Evolutionary conservation across 2,329 filamentous ascomycete genomes (phyloP), one percentile per base, ranked within the genome.

Genomic region (Talaromyces sp.): DNA sequence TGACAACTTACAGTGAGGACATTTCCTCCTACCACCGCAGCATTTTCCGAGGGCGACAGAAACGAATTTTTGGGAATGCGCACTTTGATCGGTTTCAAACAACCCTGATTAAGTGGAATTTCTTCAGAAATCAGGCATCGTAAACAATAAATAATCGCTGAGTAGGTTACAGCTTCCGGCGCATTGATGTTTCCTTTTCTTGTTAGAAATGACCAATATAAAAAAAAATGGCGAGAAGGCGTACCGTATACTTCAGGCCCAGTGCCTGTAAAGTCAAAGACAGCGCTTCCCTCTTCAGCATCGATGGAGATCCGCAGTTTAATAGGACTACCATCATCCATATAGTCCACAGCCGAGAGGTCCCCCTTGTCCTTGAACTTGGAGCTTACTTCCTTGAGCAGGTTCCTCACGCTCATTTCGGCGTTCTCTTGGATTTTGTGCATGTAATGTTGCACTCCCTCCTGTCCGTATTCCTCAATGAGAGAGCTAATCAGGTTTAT

Each of bases 291-390:
- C 50, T 87, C 85, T 2, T 86, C 81, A 0, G 82, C 81, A 68
- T 92, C 83, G 62, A 94, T 92, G 0, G 84, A 85, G 3, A 94
- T 82, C 61, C 85, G 86, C 11, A 93, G 80, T 54, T 84, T 80
- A 66, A 93, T 92, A 0, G 88, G 88, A n/a, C 83, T 89, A 31
- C 90, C 90, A 67, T 93, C 89, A 66, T 94, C 90, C 88, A 92
- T 93, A 74, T 85, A 89, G 68, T 94, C 90, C 9, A 87, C 78
- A 0, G 90, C 88, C 2, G 80, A 81, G 1, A 92, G 81, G 32
- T 88, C 83, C 2, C 26, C 43, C 57, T 82, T 81, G 3, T 86
- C 86, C 66, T 85, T 80, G 65, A 90, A 89, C 38, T 83, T 81
- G 61, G 81, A 81, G 67, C 85, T 83, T 26, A 92, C 85, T 21